Conservation (phyloP, 2,329 filamentous ascomycete species). For the Xylaria polymorpha region DNA sequence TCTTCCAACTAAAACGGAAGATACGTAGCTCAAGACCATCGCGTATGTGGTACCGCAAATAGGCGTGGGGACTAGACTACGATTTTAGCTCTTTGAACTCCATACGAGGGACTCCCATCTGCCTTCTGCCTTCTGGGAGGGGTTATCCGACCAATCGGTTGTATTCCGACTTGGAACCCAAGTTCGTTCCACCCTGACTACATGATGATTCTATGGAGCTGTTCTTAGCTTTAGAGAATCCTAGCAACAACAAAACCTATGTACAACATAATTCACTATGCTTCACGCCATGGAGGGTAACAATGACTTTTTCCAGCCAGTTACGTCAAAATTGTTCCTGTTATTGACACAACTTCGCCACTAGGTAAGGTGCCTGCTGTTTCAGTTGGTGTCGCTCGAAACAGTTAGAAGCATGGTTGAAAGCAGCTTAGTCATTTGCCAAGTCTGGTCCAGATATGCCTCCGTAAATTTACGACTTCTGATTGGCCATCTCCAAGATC, state of each 20-base stretch:
- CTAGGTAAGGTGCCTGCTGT: neutral
- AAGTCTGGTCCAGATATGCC: neutral
- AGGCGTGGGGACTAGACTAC: constrained; percentile 34
- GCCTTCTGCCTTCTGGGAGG: neutral
- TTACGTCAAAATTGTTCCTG: neutral
- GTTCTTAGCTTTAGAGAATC: neutral
- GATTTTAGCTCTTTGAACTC: neutral
- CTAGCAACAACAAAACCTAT: neutral
- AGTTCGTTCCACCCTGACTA: too few species aligned
- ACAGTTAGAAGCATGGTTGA: neutral
- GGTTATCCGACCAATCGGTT: neutral
- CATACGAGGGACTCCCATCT: neutral
- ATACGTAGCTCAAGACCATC: constrained; percentile 71
- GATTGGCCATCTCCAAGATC: neutral
- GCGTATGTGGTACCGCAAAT: constrained; percentile 69
- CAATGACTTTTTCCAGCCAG: neutral
- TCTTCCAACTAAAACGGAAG: constrained; percentile 82
- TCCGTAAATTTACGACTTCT: neutral
- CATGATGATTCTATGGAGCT: neutral
- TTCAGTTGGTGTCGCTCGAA: neutral
- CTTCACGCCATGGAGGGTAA: neutral
- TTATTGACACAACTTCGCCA: too few species aligned
- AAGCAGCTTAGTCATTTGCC: neutral
- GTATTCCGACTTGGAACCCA: neutral
- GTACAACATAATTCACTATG: too few species aligned